A percentile compares a stretch with the other conserved stretches of the same genome.
phyloP scores from a whole-genome alignment of 2,329 filamentous ascomycete species.

The Fusarium sp. region DNA sequence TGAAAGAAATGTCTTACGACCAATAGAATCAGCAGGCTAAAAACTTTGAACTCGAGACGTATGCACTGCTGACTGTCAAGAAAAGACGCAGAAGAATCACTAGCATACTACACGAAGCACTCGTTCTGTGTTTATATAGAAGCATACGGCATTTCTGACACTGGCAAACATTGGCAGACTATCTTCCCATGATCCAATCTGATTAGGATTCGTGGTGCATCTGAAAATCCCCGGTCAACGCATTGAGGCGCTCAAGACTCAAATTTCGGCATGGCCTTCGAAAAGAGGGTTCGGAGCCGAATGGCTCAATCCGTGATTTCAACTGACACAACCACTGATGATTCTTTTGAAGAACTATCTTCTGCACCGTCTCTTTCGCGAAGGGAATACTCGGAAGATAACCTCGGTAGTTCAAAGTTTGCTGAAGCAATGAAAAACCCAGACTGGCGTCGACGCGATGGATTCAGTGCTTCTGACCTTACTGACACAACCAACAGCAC shows the following conservation, averaged over 20 bases:
- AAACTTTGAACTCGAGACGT: not conserved
- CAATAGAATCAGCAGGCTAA: not conserved
- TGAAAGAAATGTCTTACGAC: not conserved
- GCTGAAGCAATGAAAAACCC: constrained; percentile 49
- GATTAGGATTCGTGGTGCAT: not conserved
- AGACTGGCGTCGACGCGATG: constrained; percentile 46
- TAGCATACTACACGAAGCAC: not conserved
- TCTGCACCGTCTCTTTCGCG: not conserved
- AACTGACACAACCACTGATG: constrained; percentile 10
- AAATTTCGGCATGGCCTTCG: constrained; percentile 13
- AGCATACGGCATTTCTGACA: not conserved
- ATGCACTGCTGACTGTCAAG: not conserved
- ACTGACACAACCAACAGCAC: constrained; percentile 2
- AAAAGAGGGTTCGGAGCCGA: constrained; percentile 8
- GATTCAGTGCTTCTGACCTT: constrained; percentile 7
- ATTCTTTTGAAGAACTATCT: constrained; percentile 20
- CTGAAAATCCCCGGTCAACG: not conserved
- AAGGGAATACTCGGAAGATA: constrained; percentile 32
- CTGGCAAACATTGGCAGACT: not conserved
- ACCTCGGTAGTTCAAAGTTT: constrained; percentile 34
- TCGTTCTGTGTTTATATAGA: not conserved
- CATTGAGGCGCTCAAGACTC: not conserved
- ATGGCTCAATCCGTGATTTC: not conserved
- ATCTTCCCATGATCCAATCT: not conserved
- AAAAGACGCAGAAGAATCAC: not conserved